A percentile compares a stretch with the other conserved stretches of the same genome.
Evolutionary conservation across 805 yeast species (phyloP).

Genomic region (Wickerhamomyces bovis): DNA sequence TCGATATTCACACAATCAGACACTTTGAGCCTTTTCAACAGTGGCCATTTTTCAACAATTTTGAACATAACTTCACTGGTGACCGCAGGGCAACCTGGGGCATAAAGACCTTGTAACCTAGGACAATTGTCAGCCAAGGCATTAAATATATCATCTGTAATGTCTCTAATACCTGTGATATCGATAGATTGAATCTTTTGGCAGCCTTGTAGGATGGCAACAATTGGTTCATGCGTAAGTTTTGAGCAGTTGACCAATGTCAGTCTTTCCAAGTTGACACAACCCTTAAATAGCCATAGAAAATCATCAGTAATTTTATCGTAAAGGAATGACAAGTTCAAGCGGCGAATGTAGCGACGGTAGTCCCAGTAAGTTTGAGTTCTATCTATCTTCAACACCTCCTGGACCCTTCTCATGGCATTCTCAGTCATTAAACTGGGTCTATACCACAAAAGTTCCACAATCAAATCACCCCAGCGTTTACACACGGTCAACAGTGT

Average conservation of each 20-base stretch:
- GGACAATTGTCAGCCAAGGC: conserved; percentile 68
- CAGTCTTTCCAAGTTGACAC: conserved; percentile 75
- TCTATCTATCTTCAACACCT: conserved; percentile 47
- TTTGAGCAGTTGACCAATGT: conserved; percentile 77
- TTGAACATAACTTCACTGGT: conserved; percentile 56
- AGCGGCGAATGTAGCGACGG: conserved; percentile 63
- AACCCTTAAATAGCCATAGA: conserved; percentile 54
- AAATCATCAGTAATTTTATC: conserved; percentile 59
- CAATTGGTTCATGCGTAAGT: conserved; percentile 55
- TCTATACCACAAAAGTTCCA: conserved; percentile 83
- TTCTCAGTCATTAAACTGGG: conserved; percentile 57
- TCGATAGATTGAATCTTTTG: conserved; percentile 77
- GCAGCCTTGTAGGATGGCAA: conserved; percentile 58
- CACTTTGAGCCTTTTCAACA: conserved; percentile 76
- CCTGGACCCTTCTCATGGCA: conserved; percentile 46
- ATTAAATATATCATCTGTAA: conserved; percentile 63
- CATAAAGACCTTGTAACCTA: conserved; percentile 82
- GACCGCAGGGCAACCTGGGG: conserved; percentile 75
- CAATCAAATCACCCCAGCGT: conserved; percentile 70
- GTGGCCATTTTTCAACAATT: conserved; percentile 58
- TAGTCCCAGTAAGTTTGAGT: conserved; percentile 57
- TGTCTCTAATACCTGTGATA: conserved; percentile 67
- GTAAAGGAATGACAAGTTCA: conserved; percentile 74
- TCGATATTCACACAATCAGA: conserved; percentile 64
- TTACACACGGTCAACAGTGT: conserved; percentile 68